phyloP scores from a whole-genome alignment of 331 rosid species.

The Prunus yedoensis region DNA sequence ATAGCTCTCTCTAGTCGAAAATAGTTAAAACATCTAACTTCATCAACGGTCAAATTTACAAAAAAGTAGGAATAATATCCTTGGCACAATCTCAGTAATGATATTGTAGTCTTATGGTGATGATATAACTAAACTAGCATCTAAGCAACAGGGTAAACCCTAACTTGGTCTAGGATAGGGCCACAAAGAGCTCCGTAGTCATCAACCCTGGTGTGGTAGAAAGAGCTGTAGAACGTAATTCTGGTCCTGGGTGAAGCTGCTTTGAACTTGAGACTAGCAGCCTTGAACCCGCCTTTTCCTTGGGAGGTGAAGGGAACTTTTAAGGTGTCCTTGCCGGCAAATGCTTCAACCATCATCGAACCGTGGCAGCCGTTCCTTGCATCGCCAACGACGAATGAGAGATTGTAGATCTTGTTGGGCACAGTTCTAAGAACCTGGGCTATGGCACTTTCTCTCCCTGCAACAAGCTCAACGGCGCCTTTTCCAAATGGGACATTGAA shows the following conservation, averaged over 20 bases:
- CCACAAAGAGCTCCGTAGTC: constrained; percentile 92
- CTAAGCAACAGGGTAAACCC: constrained; percentile 50
- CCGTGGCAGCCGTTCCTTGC: constrained; percentile 90
- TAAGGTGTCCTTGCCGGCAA: constrained; percentile 71
- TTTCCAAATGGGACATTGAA: constrained; percentile 73
- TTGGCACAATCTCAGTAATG: constrained; percentile 36
- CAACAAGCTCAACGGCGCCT: constrained; percentile 83
- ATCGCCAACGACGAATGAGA: constrained; percentile 70
- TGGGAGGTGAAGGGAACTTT: constrained; percentile 74
- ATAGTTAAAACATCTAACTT: constrained; percentile 9
- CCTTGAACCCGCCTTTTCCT: constrained; percentile 66
- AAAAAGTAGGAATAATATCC: constrained; percentile 25
- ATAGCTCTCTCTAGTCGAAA: too few species aligned
- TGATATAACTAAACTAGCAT: not conserved
- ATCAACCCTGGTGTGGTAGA: constrained; percentile 70
- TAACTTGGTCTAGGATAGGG: constrained; percentile 75
- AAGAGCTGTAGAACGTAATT: constrained; percentile 86
- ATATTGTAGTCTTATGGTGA: constrained; percentile 7
- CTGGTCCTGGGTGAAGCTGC: constrained; percentile 69
- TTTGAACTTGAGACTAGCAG: constrained; percentile 63
- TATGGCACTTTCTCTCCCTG: constrained; percentile 87
- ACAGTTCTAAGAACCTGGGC: constrained; percentile 82
- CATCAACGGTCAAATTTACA: constrained; percentile 45
- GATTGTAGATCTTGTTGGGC: constrained; percentile 55
- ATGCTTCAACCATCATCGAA: constrained; percentile 89